Base-by-base conservation (phyloP, 1,284 basidiomycete genomes). In the Fistulina hepatica region DNA sequence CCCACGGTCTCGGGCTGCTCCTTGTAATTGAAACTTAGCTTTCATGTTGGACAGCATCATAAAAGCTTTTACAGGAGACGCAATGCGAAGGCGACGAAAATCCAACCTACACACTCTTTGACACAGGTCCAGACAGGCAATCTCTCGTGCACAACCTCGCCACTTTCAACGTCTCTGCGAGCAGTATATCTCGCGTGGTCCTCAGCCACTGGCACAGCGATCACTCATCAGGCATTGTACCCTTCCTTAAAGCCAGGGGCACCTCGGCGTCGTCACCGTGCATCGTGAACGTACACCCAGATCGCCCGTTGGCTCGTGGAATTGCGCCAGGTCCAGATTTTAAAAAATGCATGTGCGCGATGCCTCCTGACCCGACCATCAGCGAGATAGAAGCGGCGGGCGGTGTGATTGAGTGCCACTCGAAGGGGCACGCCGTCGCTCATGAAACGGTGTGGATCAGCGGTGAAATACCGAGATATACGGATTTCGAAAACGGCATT, bases 131-230 rank as follows among this genome's bases (percentile, higher is more conserved):
- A 6, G 85, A 90, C 51, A 71, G 72, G 9, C 64, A 63, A 21
- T 74, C 76, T 25, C 73, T 90, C 46, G 68, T 75, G 20, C 73
- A 82, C 37, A 90, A 89, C 53, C 56, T 79, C 17, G 55, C 57
- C 6, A 71, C 77, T 2, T 67, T 89, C 65, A 62, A 73, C 15
- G 53, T 74, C 2, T 67, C 69, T 4, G 55, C 74, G 5, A 59
- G 66, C 22, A 55, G 62, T 28, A 66, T 90, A 43, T 71, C 75
- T 27, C 69, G 75, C 20, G 62, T 88, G 27, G 61, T 86, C 15
- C 68, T 78, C 10, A 85, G 81, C 1, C 86, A 90, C 54, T 90
- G 85, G 84, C 85, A 89, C 54, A 64, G 71, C 34, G 86, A 90
- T 52, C 84, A 90, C 58, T 83, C 81, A 11, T 83, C 80, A 37